Percentiles rank a stretch among this genome's conserved stretches.
Conservation (phyloP, 139 green algal species). For the Ettlia oleoabundans region DNA sequence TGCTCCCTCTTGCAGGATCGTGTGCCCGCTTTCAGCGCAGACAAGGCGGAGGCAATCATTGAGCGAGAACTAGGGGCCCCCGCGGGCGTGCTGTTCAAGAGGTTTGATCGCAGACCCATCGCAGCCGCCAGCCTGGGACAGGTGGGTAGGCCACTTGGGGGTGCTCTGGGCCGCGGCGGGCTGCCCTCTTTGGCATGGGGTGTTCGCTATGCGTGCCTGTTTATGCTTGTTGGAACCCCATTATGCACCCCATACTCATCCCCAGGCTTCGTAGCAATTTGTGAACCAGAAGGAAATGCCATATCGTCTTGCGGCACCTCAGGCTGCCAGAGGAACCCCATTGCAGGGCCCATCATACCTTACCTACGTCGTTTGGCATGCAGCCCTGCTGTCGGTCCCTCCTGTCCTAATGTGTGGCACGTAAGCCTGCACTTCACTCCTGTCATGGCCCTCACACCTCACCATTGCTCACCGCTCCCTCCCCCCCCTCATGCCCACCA, state of each 20-base stretch:
- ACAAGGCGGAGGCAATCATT: conserved; percentile 84
- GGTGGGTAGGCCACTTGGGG: conserved; percentile 37
- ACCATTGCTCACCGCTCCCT: background rate
- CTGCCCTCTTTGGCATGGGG: no score
- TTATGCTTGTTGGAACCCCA: no score
- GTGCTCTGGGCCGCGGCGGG: background rate
- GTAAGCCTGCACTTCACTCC: background rate
- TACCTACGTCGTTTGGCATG: no score
- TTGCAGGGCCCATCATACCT: no score
- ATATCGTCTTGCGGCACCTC: no score
- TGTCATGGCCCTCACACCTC: background rate
- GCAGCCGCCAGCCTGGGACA: conserved; percentile 95
- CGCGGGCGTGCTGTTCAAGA: conserved; percentile 80
- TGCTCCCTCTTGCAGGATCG: conserved; percentile 80
- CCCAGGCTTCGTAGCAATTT: no score
- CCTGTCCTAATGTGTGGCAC: no score
- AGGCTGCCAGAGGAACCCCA: no score
- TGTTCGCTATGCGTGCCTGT: no score
- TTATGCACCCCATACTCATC: no score
- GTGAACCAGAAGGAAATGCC: no score
- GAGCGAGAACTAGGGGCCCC: conserved; percentile 79
- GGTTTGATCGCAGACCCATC: conserved; percentile 89
- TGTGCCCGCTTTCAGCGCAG: conserved; percentile 90
- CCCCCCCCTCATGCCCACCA: background rate
- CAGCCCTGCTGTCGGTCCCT: no score